Conservation (phyloP, 805 yeast species). For the Starmera quercuum region DNA sequence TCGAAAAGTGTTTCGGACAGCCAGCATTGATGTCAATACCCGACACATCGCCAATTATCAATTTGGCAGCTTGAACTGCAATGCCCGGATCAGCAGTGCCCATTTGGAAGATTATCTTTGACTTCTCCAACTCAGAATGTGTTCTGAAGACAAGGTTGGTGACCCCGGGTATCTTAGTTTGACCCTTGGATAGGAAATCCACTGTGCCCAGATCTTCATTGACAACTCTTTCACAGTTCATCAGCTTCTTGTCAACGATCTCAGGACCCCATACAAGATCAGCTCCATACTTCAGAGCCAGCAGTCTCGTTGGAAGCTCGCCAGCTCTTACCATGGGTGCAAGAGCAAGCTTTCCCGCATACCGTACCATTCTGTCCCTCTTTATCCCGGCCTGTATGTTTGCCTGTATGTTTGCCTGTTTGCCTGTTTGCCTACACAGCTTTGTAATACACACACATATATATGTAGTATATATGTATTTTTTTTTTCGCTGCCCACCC, state of each 20-base stretch:
- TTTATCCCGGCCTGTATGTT: no score
- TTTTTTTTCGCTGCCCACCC: no score
- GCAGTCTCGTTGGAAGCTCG: slow-evolving; percentile 81
- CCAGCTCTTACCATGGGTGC: slow-evolving; percentile 98
- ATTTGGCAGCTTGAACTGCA: slow-evolving; percentile 82
- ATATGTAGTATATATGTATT: no score
- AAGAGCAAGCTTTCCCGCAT: slow-evolving; percentile 70
- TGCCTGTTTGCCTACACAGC: no score
- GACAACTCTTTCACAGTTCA: slow-evolving; percentile 57
- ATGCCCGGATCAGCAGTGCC: slow-evolving; percentile 80
- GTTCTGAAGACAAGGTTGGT: slow-evolving; percentile 69
- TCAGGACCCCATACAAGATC: slow-evolving; percentile 96
- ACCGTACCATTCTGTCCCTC: slow-evolving; percentile 59
- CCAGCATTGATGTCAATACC: slow-evolving; percentile 95
- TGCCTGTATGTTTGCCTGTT: no score
- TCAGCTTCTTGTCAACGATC: slow-evolving; percentile 76
- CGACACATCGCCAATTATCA: slow-evolving; percentile 78
- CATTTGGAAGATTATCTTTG: slow-evolving; percentile 75
- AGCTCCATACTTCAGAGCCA: slow-evolving; percentile 80
- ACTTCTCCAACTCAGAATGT: slow-evolving; percentile 50
- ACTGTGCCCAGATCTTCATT: slow-evolving; percentile 53
- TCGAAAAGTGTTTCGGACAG: slow-evolving; percentile 92
- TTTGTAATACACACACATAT: no score
- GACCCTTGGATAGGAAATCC: slow-evolving; percentile 44
- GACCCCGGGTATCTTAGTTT: slow-evolving; percentile 36